Conservation (phyloP, 106 monocot species). For the Allium sativum region DNA sequence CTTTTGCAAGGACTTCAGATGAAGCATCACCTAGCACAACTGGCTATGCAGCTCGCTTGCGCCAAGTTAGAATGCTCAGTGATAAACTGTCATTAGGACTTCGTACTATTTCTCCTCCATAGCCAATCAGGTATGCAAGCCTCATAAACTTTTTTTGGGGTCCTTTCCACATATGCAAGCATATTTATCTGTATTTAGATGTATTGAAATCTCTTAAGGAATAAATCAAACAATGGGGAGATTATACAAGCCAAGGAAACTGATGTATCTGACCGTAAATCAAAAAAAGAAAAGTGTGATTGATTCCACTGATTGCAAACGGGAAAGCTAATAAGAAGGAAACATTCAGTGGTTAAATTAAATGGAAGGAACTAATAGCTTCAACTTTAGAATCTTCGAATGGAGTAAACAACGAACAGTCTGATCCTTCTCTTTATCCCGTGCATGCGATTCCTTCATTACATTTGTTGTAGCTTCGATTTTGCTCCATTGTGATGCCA, state of each 20-base stretch:
- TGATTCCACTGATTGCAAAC: not conserved
- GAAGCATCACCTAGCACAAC: slow-evolving; percentile 66
- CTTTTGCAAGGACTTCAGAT: slow-evolving; percentile 54
- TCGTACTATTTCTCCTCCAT: slow-evolving; percentile 76
- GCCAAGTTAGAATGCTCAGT: not conserved
- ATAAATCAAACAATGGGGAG: slow-evolving; percentile 43
- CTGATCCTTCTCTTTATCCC: too few relatives aligned
- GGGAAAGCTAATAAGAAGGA: slow-evolving; percentile 2
- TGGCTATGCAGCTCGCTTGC: slow-evolving; percentile 14
- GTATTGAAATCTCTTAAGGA: too few relatives aligned
- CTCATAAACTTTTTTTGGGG: slow-evolving; percentile 99
- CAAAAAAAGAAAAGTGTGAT: slow-evolving; percentile 19
- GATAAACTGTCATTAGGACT: slow-evolving; percentile 91
- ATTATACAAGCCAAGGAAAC: slow-evolving; percentile 33
- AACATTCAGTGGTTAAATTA: slow-evolving; percentile 36
- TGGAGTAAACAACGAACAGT: too few relatives aligned
- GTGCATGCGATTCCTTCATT: too few relatives aligned
- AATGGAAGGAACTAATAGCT: slow-evolving; percentile 78
- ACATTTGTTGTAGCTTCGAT: too few relatives aligned
- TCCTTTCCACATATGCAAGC: too few relatives aligned
- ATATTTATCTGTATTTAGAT: too few relatives aligned
- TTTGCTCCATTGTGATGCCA: too few relatives aligned
- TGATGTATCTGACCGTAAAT: slow-evolving; percentile 4
- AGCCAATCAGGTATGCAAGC: slow-evolving; percentile 90
- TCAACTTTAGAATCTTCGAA: slow-evolving; percentile 51